Conservation (phyloP, 2,329 filamentous ascomycete genomes). For the Stagonosporopsis tanaceti region DNA sequence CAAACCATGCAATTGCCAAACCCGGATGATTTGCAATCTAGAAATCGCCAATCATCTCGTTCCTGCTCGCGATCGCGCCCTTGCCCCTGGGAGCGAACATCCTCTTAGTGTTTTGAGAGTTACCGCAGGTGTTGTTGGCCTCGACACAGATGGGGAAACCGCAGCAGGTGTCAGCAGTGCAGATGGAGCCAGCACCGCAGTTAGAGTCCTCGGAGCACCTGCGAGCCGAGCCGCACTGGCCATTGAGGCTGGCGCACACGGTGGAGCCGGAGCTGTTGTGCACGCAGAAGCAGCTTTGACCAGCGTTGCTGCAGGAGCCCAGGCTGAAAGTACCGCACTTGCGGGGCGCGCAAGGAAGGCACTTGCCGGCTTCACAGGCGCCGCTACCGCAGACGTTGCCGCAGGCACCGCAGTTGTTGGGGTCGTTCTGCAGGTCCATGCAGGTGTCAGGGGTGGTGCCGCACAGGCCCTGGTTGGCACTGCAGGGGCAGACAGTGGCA, state of each 20-base stretch:
- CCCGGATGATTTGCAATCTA: background rate
- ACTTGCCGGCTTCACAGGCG: conserved; percentile 8
- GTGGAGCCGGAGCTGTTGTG: background rate
- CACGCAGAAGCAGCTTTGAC: conserved; percentile 1
- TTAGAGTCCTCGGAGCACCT: conserved; percentile 3
- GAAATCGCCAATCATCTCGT: background rate
- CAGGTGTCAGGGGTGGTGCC: conserved; percentile 16
- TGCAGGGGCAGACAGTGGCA: conserved; percentile 17
- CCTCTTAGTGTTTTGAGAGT: background rate
- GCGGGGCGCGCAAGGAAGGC: background rate
- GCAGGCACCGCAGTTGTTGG: conserved; percentile 20
- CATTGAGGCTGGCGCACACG: background rate
- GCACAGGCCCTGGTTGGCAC: conserved; percentile 4
- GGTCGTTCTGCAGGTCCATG: conserved; percentile 16
- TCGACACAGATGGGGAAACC: conserved; percentile 6
- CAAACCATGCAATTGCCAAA: background rate
- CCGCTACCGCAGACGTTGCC: conserved; percentile 15
- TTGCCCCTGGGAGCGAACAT: conserved; percentile 9
- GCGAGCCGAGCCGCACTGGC: background rate
- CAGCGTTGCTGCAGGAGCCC: background rate
- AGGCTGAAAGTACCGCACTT: background rate
- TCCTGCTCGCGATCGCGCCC: background rate
- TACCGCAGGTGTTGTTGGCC: conserved; percentile 4
- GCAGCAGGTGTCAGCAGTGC: conserved; percentile 15
- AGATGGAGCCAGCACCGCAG: conserved; percentile 5